Base-by-base conservation (phyloP, 768 basidiomycete genomes). In the Leccinellum rugosiceps region DNA sequence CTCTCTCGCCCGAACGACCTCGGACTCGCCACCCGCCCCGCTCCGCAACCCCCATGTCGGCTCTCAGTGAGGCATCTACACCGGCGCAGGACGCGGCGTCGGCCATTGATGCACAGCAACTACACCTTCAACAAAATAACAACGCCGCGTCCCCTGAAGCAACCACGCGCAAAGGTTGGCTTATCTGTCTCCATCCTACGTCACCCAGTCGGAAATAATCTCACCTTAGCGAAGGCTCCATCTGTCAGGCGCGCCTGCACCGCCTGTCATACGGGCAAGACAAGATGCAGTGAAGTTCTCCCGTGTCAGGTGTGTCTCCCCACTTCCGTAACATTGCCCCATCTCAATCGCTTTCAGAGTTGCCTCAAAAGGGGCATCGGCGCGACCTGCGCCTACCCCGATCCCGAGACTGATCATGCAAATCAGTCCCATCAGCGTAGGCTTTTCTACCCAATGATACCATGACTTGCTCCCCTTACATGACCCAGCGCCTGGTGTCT, bases 221-320 rank as follows among this genome's bases (percentile, higher is more conserved):
- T 53, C 43, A 61, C 49, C 56, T 50, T 68, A 90, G 88, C 88
- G 58, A 90, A 92, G 74, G 87, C 86, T 45, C 88, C 89, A 31
- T 90, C 88, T 45, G 90, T 90, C 54, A 83, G 90, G 61, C 80
- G 90, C 60, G 90, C 90, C 1, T 92, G 90, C 62, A 81, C 84
- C 38, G 86, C 90, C 14, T 92, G 90, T 73, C 90, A 92, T 72
- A 77, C 87, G 51, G 90, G 90, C 52, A 92, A 92, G 75, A 92
- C 90, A 13, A 77, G 89, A 63, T 92, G 90, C 65, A 90, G 87
- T 64, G 90, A 92, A 73, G 84, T 83, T 32, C 78, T 92, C 19
- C 90, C 90, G 8, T 92, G 90, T 73, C 89, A 90, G 83, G 88
- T 87, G 61, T 11, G 73, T 63, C 26, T 14, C 56, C 53, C 50